Evolutionary conservation across 2,329 filamentous ascomycete species (phyloP), one percentile per base, ranked within the genome.

Genomic region (Cytospora piceicola): DNA sequence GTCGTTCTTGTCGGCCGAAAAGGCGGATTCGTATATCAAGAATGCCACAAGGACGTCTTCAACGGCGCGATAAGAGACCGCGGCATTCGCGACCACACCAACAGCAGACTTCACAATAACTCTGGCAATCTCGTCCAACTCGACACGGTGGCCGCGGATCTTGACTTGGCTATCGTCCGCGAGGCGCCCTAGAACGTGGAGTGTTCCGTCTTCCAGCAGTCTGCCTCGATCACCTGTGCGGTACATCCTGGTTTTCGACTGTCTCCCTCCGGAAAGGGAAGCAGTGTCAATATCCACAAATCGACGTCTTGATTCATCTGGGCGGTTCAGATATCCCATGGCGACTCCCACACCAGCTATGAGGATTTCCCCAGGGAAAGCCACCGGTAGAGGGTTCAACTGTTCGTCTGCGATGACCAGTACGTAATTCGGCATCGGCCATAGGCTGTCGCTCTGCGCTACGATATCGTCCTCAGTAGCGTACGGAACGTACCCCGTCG

Each of bases 111-210:
- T 20, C 17, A 59, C 54, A 24, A 64, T 59, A 22, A 59, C 55
- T 12, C 39, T 59, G 27, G 36, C 62, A 20, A 64, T 46, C 9
- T 82, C 80, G 14, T 71, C 69, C 0, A 82, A 70, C 14, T 82
- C 79, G 30, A 64, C 46, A 12, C 62, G 54, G 14, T 59, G 52
- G n/a, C 62, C 62, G 32, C 75, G 73, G 1, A 84, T 71, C 69
- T 84, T 84, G 66, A 83, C 71, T 53, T 81, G 76, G 58, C 82
- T 79, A 4, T 78, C 79, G 1, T 68, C 71, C 32, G 11, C 32
- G 3, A 79, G 75, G 0, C 80, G 77, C 0, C 79, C 79, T 6
- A 75, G 64, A 22, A 78, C 70, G 1, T 74, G 61, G 0, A 82
- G 69, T 0, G 71, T 66, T 2, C 78, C 78, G 36, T 79, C 74